Conservation (phyloP, 2,329 filamentous ascomycete genomes). For the Clonostachys solani region DNA sequence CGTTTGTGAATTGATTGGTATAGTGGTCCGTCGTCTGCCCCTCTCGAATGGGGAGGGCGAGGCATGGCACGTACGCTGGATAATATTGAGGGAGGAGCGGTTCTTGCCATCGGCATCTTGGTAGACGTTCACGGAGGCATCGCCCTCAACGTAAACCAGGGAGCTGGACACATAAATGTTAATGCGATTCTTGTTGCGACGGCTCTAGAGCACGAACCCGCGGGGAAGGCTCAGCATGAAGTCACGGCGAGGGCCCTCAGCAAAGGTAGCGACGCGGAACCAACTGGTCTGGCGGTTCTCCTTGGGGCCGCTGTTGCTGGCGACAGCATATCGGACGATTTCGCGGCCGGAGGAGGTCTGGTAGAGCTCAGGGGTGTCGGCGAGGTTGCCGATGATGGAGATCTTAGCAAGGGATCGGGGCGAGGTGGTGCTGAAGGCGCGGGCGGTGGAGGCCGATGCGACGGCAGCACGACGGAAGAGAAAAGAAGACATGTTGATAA, state of each 20-base stretch:
- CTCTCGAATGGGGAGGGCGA: not conserved
- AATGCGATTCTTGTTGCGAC: not conserved
- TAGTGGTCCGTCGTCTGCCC: not conserved
- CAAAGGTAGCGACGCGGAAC: slow-evolving; percentile 78
- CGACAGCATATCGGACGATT: slow-evolving; percentile 73
- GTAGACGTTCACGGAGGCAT: slow-evolving; percentile 65
- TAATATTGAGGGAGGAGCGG: slow-evolving; percentile 60
- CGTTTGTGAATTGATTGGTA: not conserved
- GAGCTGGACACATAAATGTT: slow-evolving; percentile 48
- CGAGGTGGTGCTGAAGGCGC: slow-evolving; percentile 73
- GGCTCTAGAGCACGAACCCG: slow-evolving; percentile 59
- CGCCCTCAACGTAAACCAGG: slow-evolving; percentile 78
- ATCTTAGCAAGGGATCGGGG: slow-evolving; percentile 69
- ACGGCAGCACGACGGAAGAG: slow-evolving; percentile 46
- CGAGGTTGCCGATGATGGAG: slow-evolving; percentile 82
- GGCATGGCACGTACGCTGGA: slow-evolving; percentile 65
- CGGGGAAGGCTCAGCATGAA: slow-evolving; percentile 72
- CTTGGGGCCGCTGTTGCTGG: slow-evolving; percentile 58
- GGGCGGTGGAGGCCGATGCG: slow-evolving; percentile 44
- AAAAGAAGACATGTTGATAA: slow-evolving; percentile 37
- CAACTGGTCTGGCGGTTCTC: slow-evolving; percentile 78
- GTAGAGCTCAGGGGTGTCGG: slow-evolving; percentile 70
- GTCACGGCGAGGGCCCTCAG: slow-evolving; percentile 66
- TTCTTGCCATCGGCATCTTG: slow-evolving; percentile 68
- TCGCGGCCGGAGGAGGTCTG: slow-evolving; percentile 68